These are phyloP conservation scores for Trypanosomatidae sp. DNA, from an alignment of 208 protist genomes.

Conservation along the genomic window DNA sequence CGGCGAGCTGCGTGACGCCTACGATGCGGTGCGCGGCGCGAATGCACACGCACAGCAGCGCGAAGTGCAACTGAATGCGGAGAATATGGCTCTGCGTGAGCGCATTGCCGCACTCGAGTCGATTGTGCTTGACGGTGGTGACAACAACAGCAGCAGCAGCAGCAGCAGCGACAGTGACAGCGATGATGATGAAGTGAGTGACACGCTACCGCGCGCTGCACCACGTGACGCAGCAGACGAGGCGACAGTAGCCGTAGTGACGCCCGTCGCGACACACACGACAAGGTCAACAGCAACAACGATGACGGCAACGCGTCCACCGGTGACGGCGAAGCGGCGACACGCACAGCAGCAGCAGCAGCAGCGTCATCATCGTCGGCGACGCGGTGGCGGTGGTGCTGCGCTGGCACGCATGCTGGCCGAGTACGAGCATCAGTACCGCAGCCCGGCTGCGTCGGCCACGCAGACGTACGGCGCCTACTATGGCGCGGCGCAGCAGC, in stretches of 20 bases:
- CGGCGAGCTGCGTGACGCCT: slow-evolving; percentile 55
- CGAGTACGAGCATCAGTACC: too few relatives aligned
- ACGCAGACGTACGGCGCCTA: too few relatives aligned
- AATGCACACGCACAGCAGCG: slow-evolving; percentile 23
- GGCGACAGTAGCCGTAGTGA: too few relatives aligned
- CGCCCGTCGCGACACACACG: too few relatives aligned
- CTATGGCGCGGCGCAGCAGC: too few relatives aligned
- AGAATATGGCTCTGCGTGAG: slow-evolving; percentile 76
- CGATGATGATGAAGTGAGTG: slow-evolving; percentile 2
- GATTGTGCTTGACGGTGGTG: slow-evolving; percentile 60
- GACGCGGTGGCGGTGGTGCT: too few relatives aligned
- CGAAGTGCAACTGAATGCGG: slow-evolving; percentile 69
- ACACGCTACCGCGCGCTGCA: background rate
- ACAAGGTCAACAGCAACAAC: slow-evolving; percentile 2
- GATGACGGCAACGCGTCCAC: background rate
- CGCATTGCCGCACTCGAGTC: slow-evolving; percentile 74
- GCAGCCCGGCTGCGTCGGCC: too few relatives aligned
- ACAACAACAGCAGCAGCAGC: slow-evolving; percentile 2
- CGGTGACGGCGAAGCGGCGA: background rate
- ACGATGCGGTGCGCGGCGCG: slow-evolving; percentile 33
- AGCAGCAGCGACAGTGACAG: background rate
- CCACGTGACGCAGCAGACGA: too few relatives aligned
- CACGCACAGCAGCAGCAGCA: background rate
- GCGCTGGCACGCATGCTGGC: too few relatives aligned
- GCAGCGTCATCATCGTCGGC: background rate